Conservation (phyloP, 2,329 filamentous ascomycete species). For the Talaromyces atroroseus region DNA sequence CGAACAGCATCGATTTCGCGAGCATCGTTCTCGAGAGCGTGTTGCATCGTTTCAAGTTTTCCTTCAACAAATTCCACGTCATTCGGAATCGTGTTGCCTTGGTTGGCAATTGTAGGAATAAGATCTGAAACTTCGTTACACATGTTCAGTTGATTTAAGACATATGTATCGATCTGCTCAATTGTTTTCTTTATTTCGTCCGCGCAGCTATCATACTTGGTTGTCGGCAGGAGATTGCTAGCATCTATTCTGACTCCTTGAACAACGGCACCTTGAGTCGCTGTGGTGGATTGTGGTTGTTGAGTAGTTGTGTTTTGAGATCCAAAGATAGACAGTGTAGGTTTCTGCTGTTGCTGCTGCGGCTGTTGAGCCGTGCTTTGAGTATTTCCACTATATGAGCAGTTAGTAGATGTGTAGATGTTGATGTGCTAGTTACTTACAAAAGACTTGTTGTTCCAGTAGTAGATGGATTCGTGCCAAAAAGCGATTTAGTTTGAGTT, state of each 20-base stretch:
- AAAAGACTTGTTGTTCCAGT: conserved; percentile 28
- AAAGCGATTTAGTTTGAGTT: conserved; percentile 30
- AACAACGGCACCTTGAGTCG: conserved; percentile 36
- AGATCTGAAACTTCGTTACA: conserved; percentile 73
- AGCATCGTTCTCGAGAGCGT: conserved; percentile 59
- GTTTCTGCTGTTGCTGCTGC: conserved; percentile 47
- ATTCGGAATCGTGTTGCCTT: conserved; percentile 59
- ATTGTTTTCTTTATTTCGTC: conserved; percentile 76
- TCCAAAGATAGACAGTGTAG: conserved; percentile 36
- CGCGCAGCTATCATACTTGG: conserved; percentile 84
- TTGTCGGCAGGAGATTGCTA: conserved; percentile 74
- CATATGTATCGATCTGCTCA: conserved; percentile 69
- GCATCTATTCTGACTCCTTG: conserved; percentile 74
- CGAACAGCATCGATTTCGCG: conserved; percentile 54
- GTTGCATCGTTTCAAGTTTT: conserved; percentile 59
- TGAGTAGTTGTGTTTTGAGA: conserved; percentile 27
- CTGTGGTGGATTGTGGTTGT: conserved; percentile 30
- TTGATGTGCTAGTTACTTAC: conserved; percentile 22
- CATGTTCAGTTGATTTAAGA: conserved; percentile 68
- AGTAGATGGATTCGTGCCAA: conserved; percentile 24
- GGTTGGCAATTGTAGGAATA: conserved; percentile 56
- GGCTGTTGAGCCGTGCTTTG: conserved; percentile 20
- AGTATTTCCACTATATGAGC: conserved; percentile 2
- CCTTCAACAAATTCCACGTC: conserved; percentile 60
- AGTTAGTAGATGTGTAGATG: conserved; percentile 1